phyloP scores from a whole-genome alignment of 768 basidiomycete genomes.

The Boletus vinaceobasis region DNA sequence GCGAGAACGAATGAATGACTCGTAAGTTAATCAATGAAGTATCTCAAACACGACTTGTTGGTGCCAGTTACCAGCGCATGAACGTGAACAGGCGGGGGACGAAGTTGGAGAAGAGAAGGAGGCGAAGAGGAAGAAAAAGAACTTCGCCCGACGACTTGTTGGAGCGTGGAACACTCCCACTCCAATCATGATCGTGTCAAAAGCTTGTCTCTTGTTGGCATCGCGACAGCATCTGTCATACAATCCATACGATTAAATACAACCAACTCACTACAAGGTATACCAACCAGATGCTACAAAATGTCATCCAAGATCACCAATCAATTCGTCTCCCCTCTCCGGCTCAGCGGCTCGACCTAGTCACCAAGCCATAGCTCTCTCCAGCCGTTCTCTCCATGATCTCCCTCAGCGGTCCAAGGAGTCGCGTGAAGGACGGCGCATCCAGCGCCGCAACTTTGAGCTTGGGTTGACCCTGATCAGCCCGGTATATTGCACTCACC shows the following conservation, averaged over 20 bases:
- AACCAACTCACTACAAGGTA: slow-evolving; percentile 3
- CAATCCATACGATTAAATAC: background rate
- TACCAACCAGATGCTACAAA: slow-evolving; percentile 10
- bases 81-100: slow-evolving; percentile 4
- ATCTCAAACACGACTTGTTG: background rate
- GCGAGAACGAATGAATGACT: slow-evolving; percentile 24
- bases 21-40: slow-evolving; percentile 2
- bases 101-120: background rate
- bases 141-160: background rate
- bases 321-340: background rate
- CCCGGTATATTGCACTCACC: slow-evolving; percentile 67
- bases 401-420: slow-evolving; percentile 89
- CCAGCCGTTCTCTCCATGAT: slow-evolving; percentile 91
- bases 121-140: background rate
- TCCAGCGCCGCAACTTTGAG: slow-evolving; percentile 93
- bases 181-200: background rate
- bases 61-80: slow-evolving; percentile 3
- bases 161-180: slow-evolving; percentile 11
- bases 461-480: slow-evolving; percentile 49
- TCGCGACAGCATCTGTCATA: slow-evolving; percentile 21
- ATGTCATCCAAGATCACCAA: background rate
- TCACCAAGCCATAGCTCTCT: slow-evolving; percentile 54
- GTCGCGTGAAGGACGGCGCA: slow-evolving; percentile 87
- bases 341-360: slow-evolving; percentile 33
- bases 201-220: slow-evolving; percentile 23